A percentile compares a stretch with the other conserved stretches of the same genome.
Conservation (phyloP, 495 filamentous ascomycete species). For the Immersiella caudata region DNA sequence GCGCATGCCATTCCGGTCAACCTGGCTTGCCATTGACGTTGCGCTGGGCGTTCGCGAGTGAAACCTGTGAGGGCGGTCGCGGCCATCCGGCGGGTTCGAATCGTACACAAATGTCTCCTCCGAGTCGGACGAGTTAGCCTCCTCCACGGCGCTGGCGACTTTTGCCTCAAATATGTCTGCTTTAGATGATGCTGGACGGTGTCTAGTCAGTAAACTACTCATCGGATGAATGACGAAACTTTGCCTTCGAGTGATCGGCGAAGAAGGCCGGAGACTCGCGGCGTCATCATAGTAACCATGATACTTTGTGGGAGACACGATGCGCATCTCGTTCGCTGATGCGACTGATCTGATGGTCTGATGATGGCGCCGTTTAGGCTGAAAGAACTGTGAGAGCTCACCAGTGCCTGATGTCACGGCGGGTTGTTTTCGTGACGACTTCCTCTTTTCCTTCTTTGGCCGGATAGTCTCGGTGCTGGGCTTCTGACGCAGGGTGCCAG, state of each 20-base stretch:
- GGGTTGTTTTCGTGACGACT: conserved; percentile 70
- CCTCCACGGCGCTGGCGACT: conserved; percentile 90
- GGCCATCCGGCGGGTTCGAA: conserved; percentile 88
- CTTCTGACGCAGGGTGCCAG: conserved; percentile 80
- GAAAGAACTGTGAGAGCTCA: conserved; percentile 51
- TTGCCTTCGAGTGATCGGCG: conserved; percentile 22
- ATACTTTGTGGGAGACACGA: conserved; percentile 36
- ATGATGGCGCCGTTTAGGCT: conserved; percentile 37
- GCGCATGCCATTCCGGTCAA: conserved; percentile 68
- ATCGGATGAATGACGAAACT: conserved; percentile 42
- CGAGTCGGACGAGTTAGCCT: conserved; percentile 87
- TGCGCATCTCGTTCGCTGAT: conserved; percentile 30
- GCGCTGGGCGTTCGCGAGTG: conserved; percentile 95
- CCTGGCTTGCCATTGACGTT: conserved; percentile 83
- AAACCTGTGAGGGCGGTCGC: conserved; percentile 75
- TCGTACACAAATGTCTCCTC: conserved; percentile 99
- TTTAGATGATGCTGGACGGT: conserved; percentile 79
- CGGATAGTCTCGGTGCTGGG: conserved; percentile 91
- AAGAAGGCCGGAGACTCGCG: conserved; percentile 24
- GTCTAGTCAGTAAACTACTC: conserved; percentile 56
- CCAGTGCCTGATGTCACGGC: conserved; percentile 71
- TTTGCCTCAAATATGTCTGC: conserved; percentile 98
- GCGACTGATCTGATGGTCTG: conserved; percentile 43
- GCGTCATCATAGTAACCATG: conserved; percentile 39
- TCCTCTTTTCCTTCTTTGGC: conserved; percentile 91